phyloP scores from a whole-genome alignment of 1,139 yeast genomes.

The Saccharomyces uvarum region DNA sequence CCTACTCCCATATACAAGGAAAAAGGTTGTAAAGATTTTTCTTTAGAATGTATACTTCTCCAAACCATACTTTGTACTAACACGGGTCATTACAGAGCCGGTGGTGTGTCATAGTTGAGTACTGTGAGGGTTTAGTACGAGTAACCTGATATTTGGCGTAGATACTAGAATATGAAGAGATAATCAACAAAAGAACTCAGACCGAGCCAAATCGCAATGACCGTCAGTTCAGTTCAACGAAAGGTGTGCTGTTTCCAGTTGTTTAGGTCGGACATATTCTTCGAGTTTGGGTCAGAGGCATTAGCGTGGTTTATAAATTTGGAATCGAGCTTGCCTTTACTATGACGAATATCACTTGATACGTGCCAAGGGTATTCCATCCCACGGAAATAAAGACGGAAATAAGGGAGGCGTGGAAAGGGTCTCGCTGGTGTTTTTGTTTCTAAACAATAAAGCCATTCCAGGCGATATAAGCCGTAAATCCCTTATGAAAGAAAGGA shows the following conservation, averaged over 20 bases:
- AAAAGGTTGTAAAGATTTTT: not conserved
- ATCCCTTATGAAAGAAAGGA: not conserved
- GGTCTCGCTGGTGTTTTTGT: not conserved
- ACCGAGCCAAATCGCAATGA: not conserved
- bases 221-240: not conserved
- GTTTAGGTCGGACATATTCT: not conserved
- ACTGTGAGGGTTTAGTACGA: not conserved
- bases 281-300: not conserved
- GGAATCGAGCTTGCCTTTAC: not conserved
- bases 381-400: not conserved
- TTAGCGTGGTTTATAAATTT: not conserved
- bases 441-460: not conserved
- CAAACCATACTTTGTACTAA: not conserved
- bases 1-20: not conserved
- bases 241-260: not conserved
- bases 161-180: not conserved
- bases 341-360: not conserved
- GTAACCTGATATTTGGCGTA: not conserved
- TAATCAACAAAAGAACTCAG: not conserved
- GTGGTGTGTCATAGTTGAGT: not conserved
- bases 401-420: not conserved
- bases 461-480: not conserved
- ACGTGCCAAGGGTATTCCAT: not conserved
- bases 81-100: not conserved
- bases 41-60: not conserved